Percentiles rank a stretch among this genome's conserved stretches.
Evolutionary conservation across 2,329 filamentous ascomycete species (phyloP).

Genomic region (Beauveria bassiana): DNA sequence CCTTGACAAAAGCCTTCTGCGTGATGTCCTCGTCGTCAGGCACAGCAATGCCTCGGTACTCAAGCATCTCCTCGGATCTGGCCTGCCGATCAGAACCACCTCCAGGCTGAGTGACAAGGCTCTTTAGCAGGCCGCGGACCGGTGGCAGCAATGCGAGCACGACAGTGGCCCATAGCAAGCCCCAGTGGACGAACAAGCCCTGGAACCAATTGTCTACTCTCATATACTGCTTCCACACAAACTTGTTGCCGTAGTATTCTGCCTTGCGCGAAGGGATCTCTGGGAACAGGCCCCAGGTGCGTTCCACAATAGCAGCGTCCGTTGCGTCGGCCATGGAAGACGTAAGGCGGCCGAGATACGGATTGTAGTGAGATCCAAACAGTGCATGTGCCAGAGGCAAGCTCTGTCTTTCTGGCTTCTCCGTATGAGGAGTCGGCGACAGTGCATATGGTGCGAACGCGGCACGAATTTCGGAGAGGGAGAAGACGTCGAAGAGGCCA

Average conservation of each 20-base stretch:
- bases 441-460: conserved; percentile 45
- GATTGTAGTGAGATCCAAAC: conserved; percentile 41
- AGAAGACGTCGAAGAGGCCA: conserved; percentile 45
- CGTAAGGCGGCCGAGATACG: conserved; percentile 47
- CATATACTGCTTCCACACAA: conserved; percentile 49
- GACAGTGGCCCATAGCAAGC: conserved; percentile 33
- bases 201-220: conserved; percentile 41
- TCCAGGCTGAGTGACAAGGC: conserved; percentile 44
- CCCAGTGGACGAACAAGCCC: conserved; percentile 43
- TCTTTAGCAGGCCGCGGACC: conserved; percentile 36
- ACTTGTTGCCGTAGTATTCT: conserved; percentile 53
- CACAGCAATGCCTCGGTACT: conserved; percentile 56
- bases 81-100: conserved; percentile 45
- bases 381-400: conserved; percentile 36
- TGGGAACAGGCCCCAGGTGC: conserved; percentile 55
- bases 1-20: conserved; percentile 47
- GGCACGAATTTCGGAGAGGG: conserved; percentile 37
- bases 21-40: conserved; percentile 43
- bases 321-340: conserved; percentile 42
- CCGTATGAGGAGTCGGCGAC: conserved; percentile 45
- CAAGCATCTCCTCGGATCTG: conserved; percentile 50
- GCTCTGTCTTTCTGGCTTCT: conserved; percentile 20
- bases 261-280: conserved; percentile 34
- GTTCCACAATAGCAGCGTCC: conserved; percentile 48
- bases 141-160: conserved; percentile 38